Evolutionary conservation across 495 filamentous ascomycete genomes (phyloP).

Genomic region (Coniosporium apollinis): DNA sequence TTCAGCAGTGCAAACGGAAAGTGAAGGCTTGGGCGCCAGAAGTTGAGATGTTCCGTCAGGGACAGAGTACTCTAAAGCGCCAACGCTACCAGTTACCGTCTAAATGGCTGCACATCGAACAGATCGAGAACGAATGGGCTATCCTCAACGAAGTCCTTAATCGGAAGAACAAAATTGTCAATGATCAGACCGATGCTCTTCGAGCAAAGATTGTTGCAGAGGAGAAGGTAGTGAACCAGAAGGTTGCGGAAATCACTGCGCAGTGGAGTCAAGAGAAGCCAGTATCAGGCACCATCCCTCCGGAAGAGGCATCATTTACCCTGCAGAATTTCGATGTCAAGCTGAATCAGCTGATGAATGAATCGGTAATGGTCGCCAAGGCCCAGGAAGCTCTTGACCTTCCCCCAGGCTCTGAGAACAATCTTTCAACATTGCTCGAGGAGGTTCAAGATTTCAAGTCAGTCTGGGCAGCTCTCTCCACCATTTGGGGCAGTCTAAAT

Average conservation of each 20-base stretch:
- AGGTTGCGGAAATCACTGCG: constrained; percentile 61
- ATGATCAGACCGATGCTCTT: constrained; percentile 87
- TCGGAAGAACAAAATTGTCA: constrained; percentile 81
- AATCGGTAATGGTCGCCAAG: constrained; percentile 85
- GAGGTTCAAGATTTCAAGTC: constrained; percentile 98
- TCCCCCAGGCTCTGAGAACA: constrained; percentile 57
- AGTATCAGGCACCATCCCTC: constrained; percentile 81
- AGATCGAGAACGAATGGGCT: constrained; percentile 87
- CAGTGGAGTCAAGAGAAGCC: constrained; percentile 96
- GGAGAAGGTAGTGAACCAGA: constrained; percentile 74
- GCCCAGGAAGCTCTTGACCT: constrained; percentile 94
- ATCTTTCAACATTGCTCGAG: constrained; percentile 65
- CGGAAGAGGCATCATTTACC: constrained; percentile 65
- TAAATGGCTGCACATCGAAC: constrained; percentile 88
- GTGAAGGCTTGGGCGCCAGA: constrained; percentile 89
- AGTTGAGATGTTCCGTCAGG: constrained; percentile 85
- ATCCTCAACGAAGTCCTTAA: constrained; percentile 74
- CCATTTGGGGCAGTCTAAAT: constrained; percentile 92
- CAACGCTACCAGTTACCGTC: constrained; percentile 84
- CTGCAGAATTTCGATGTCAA: constrained; percentile 64
- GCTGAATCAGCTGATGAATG: constrained; percentile 64
- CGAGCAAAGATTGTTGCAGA: constrained; percentile 93
- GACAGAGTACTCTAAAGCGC: constrained; percentile 73
- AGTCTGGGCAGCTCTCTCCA: constrained; percentile 86
- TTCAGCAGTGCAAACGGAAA: constrained; percentile 87